Base-by-base conservation (phyloP, 2,329 filamentous ascomycete species). In the Fusarium concolor region DNA sequence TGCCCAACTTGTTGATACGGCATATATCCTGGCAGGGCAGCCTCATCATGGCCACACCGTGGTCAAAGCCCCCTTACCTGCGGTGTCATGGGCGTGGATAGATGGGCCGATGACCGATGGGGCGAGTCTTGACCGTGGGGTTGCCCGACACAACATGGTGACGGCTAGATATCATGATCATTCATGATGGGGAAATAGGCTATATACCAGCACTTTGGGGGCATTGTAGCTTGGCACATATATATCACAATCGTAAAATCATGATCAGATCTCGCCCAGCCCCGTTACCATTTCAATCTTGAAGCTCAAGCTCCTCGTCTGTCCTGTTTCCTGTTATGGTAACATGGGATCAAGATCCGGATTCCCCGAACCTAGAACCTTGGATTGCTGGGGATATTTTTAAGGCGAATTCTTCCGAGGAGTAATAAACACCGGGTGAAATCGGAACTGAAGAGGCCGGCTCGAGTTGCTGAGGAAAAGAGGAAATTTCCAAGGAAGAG, bases 21-120 rank as follows among this genome's bases (percentile, higher is more conserved):
- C 41, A 52, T 52, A 24, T 26, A 72, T 68, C 67, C 62, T 52
- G 58, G 71, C 33, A n/a, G 31, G 31, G 33, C 62, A 70, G 44
- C 46, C 59, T 74, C 68, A 73, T 65, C 62, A 70, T 74, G 66
- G 68, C 57, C 72, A 71, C 70, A 70, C 51, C 65, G 65, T 73
- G 71, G 71, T 66, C 72, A 70, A 71, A 70, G 72, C 72, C 61
- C 45, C 47, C 43, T 51, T 35, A 55, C 47, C 53, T 60, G 49
- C 56, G 65, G 64, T 65, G 62, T 71, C 67, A 68, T 68, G 63
- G 60, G 38, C 71, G 71, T 74, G 72, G 72, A 68, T 71, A 63
- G 64, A 74, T 74, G 72, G 72, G 63, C 54, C 62, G 72, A 74
- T 74, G 69, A 50, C 47, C 58, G 68, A 73, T 73, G 71, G 67